Percentiles rank a stretch among this genome's conserved stretches.
Conservation (phyloP, 441 rosid species). For the Biscutella auriculata region DNA sequence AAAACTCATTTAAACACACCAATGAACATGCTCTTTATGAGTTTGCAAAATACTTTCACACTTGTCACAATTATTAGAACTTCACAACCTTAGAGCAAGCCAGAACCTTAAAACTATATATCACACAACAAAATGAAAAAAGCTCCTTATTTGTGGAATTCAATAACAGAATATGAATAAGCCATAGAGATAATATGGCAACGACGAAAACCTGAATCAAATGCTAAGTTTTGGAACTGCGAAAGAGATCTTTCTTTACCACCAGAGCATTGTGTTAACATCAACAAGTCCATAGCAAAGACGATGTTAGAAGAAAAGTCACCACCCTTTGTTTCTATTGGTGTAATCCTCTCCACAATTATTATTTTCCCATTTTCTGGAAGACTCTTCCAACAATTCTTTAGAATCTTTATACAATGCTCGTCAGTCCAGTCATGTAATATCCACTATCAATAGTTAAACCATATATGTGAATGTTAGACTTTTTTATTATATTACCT, state of each 20-base stretch:
- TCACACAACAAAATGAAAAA: no score
- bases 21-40: no score
- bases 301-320: constrained; percentile 6
- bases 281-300: constrained; percentile 16
- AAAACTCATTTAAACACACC: no score
- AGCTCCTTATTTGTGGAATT: constrained; percentile 20
- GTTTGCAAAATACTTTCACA: no score
- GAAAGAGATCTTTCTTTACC: constrained; percentile 13
- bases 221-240: constrained; percentile 4
- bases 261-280: constrained; percentile 6
- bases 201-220: not conserved
- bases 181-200: constrained; percentile 11
- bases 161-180: constrained; percentile 18
- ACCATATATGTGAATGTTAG: no score
- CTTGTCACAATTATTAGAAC: no score
- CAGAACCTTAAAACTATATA: no score
- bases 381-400: constrained; percentile 27
- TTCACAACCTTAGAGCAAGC: no score
- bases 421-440: constrained; percentile 20
- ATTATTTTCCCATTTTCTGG: constrained; percentile 29
- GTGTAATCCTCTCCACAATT: constrained; percentile 27
- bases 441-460: not conserved
- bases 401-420: constrained; percentile 26
- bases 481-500: no score
- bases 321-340: constrained; percentile 17